A percentile compares a stretch with the other conserved stretches of the same genome.
Conservation (phyloP, 129 eudicot genomes). For the Sambucus nigra region DNA sequence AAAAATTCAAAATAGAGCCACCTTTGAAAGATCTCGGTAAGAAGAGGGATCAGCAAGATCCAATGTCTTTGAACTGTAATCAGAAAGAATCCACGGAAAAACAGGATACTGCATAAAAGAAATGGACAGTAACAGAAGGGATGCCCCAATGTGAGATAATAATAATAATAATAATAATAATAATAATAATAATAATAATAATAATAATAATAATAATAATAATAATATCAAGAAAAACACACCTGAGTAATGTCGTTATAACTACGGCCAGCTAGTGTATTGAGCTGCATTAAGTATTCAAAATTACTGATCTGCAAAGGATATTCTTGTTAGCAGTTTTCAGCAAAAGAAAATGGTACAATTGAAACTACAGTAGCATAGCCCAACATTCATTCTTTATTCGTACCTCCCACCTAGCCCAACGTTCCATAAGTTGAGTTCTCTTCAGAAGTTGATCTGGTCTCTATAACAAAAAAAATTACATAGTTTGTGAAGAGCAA, state of each 20-base stretch:
- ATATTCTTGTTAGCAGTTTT: constrained; percentile 11
- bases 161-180: not conserved
- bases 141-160: constrained; percentile 4
- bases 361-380: not conserved
- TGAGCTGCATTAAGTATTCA: constrained; percentile 97
- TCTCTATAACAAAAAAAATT: constrained; percentile 41
- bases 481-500: constrained; percentile 10
- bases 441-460: constrained; percentile 93
- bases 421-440: constrained; percentile 97
- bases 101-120: constrained; percentile 81
- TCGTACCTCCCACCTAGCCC: constrained; percentile 99
- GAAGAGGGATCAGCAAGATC: constrained; percentile 79
- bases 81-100: constrained; percentile 97
- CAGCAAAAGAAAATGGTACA: not conserved
- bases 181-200: not conserved
- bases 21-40: constrained; percentile 97
- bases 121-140: constrained; percentile 3
- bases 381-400: constrained; percentile 6
- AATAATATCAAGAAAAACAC: not conserved
- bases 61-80: constrained; percentile 63
- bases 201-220: not conserved
- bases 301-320: constrained; percentile 97
- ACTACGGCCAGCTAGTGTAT: constrained; percentile 97
- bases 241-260: constrained; percentile 99
- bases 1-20: constrained; percentile 10